phyloP scores from a whole-genome alignment of 2,329 filamentous ascomycete species.

The Daldinia sp. region DNA sequence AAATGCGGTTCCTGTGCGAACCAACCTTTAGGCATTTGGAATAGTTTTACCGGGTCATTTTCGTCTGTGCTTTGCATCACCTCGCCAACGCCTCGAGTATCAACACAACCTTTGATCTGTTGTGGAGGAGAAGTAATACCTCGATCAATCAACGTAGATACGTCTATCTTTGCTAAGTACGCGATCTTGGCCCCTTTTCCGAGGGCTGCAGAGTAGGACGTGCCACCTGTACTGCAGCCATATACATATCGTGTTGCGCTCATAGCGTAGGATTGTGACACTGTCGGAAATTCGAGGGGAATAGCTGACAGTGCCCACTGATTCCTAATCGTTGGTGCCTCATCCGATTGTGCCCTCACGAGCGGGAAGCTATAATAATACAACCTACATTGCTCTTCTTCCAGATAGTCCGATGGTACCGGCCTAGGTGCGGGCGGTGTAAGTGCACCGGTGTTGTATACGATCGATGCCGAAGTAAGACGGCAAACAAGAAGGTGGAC shows the following conservation, averaged over 20 bases:
- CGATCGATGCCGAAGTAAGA: slow-evolving; percentile 69
- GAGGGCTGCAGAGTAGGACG: slow-evolving; percentile 63
- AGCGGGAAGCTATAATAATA: slow-evolving; percentile 74
- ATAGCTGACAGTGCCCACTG: slow-evolving; percentile 72
- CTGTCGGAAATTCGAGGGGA: slow-evolving; percentile 73
- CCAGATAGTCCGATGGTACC: slow-evolving; percentile 51
- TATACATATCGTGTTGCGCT: slow-evolving; percentile 67
- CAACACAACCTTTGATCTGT: slow-evolving; percentile 68
- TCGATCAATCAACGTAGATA: slow-evolving; percentile 58
- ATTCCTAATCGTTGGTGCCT: slow-evolving; percentile 57
- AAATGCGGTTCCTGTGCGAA: slow-evolving; percentile 75
- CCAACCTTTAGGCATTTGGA: slow-evolving; percentile 66
- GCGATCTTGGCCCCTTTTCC: slow-evolving; percentile 74
- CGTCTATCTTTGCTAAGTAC: slow-evolving; percentile 69
- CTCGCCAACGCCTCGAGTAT: slow-evolving; percentile 61
- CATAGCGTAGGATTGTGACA: slow-evolving; percentile 66
- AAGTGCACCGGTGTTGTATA: slow-evolving; percentile 72
- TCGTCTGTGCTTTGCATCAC: slow-evolving; percentile 56
- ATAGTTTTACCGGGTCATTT: slow-evolving; percentile 67
- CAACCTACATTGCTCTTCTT: slow-evolving; percentile 72
- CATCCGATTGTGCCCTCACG: slow-evolving; percentile 25
- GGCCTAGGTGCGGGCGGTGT: slow-evolving; percentile 57
- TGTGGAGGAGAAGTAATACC: slow-evolving; percentile 57
- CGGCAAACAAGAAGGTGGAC: slow-evolving; percentile 74
- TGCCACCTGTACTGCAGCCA: slow-evolving; percentile 68